A percentile compares a stretch with the other conserved stretches of the same genome.
These are phyloP conservation scores for Vitis hybrid DNA, from an alignment of 177 flowering plant species.

Conservation along the genomic window DNA sequence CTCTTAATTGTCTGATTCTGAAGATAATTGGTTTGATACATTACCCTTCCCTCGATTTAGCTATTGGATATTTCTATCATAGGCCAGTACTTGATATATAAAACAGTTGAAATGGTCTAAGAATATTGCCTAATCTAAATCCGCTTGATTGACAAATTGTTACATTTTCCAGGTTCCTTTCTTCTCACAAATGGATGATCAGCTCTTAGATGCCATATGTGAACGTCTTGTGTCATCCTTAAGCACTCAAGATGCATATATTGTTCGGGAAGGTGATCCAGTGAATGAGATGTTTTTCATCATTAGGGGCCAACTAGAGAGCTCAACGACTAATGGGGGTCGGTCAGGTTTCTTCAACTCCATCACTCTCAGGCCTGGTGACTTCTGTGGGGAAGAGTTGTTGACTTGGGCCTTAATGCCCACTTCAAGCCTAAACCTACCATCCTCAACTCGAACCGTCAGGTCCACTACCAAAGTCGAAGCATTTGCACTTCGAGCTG, in stretches of 20 bases:
- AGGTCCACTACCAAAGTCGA: constrained; percentile 49
- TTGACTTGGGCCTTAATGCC: constrained; percentile 63
- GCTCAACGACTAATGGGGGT: constrained; percentile 62
- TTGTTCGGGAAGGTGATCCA: constrained; percentile 61
- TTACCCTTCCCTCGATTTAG: too few relatives aligned
- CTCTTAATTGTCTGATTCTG: too few relatives aligned
- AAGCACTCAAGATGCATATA: constrained; percentile 44
- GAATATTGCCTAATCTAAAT: not conserved
- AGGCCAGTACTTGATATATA: too few relatives aligned
- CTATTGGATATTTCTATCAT: too few relatives aligned
- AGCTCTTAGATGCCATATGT: constrained; percentile 60
- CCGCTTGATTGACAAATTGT: not conserved
- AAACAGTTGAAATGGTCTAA: not conserved
- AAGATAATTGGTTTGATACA: too few relatives aligned
- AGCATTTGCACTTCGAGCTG: constrained; percentile 59
- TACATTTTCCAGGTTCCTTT: constrained; percentile 44
- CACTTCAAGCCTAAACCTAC: constrained; percentile 39
- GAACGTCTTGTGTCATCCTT: constrained; percentile 52
- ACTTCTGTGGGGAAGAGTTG: constrained; percentile 67
- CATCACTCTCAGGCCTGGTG: constrained; percentile 55
- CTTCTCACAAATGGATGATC: constrained; percentile 63
- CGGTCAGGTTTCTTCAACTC: constrained; percentile 61
- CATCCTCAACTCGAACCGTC: constrained; percentile 59
- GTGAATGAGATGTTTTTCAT: constrained; percentile 66
- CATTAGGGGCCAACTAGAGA: constrained; percentile 64